Evolutionary conservation across 768 basidiomycete species (phyloP).

Genomic region (Hygrocybe coccinea): DNA sequence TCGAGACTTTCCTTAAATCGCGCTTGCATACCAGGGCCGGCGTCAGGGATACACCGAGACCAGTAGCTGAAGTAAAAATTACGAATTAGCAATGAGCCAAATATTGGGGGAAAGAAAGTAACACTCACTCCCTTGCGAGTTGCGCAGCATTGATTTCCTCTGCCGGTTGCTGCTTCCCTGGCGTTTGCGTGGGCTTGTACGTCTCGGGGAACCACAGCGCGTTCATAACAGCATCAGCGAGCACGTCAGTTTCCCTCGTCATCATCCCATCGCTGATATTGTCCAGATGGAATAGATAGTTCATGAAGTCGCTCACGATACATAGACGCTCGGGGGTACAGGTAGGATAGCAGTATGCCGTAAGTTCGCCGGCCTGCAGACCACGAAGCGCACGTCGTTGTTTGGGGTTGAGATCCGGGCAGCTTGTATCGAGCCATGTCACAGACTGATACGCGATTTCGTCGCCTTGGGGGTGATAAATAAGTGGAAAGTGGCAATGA

Average conservation of each 20-base stretch:
- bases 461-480: slow-evolving; percentile 44
- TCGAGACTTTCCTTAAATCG: slow-evolving; percentile 40
- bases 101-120: slow-evolving; percentile 11
- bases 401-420: slow-evolving; percentile 42
- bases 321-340: slow-evolving; percentile 52
- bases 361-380: slow-evolving; percentile 62
- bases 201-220: slow-evolving; percentile 55
- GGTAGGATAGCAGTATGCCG: slow-evolving; percentile 59
- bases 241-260: slow-evolving; percentile 51
- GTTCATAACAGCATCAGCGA: slow-evolving; percentile 67
- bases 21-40: slow-evolving; percentile 3
- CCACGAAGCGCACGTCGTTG: slow-evolving; percentile 47
- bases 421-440: slow-evolving; percentile 44
- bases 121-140: slow-evolving; percentile 64
- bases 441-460: slow-evolving; percentile 44
- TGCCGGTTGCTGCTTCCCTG: slow-evolving; percentile 34
- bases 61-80: slow-evolving; percentile 38
- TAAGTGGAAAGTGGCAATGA: slow-evolving; percentile 44
- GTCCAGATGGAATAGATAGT: slow-evolving; percentile 56
- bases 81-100: slow-evolving; percentile 66
- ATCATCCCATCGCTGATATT: slow-evolving; percentile 79
- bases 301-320: slow-evolving; percentile 66
- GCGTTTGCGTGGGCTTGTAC: slow-evolving; percentile 44
- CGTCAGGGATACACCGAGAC: slow-evolving; percentile 7
- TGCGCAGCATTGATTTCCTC: slow-evolving; percentile 53